Evolutionary conservation across 2,329 filamentous ascomycete species (phyloP).

Genomic region (Fusarium sp.): DNA sequence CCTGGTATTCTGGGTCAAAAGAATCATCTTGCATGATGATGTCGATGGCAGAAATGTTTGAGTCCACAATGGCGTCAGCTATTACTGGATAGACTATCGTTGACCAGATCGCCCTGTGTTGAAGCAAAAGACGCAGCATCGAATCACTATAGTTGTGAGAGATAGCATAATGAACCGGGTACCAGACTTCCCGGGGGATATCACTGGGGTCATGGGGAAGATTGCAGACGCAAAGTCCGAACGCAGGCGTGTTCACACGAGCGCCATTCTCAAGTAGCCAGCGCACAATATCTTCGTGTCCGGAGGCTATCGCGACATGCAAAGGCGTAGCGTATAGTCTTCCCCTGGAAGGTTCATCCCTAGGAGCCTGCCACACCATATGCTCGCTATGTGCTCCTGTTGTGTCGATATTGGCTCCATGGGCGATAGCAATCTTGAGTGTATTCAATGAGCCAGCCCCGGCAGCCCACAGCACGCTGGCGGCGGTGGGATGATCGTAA

Average conservation of each 20-base stretch:
- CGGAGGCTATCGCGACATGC: conserved; percentile 2
- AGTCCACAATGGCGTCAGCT: not conserved
- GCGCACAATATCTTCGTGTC: conserved; percentile 9
- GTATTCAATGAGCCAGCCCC: conserved; percentile 1
- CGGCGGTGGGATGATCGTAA: conserved; percentile 3
- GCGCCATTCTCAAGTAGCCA: conserved; percentile 27
- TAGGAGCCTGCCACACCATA: not conserved
- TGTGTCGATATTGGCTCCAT: conserved; percentile 13
- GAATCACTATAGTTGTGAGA: not conserved
- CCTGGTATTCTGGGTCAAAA: not conserved
- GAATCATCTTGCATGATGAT: not conserved
- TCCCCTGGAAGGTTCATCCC: not conserved
- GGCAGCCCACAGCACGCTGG: conserved; percentile 12
- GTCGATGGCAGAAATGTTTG: not conserved
- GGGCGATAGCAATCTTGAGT: conserved; percentile 6
- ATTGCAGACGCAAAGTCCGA: not conserved
- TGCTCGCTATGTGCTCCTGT: not conserved
- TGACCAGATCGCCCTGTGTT: conserved; percentile 7
- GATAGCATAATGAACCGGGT: conserved; percentile 22
- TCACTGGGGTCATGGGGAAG: not conserved
- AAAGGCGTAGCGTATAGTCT: conserved; percentile 1
- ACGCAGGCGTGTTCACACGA: not conserved
- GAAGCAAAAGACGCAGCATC: conserved; percentile 1
- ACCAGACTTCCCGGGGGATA: not conserved
- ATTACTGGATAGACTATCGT: not conserved